Evolutionary conservation across 148 eudicot species (phyloP).

Genomic region (Chenopodium suecicum): DNA sequence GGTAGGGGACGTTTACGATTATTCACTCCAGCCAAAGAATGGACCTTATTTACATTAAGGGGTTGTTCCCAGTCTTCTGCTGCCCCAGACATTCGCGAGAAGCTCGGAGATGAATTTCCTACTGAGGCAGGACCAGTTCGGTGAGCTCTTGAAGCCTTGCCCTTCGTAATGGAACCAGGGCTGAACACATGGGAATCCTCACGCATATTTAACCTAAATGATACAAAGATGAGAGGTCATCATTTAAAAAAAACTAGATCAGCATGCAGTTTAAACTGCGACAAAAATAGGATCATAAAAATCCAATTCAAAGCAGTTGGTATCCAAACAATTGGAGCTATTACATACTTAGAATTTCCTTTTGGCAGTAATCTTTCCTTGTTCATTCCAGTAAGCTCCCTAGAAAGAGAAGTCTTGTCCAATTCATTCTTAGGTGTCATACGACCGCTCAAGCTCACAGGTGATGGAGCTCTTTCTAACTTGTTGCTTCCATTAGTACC

Average conservation of each 20-base stretch:
- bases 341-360: slow-evolving; percentile 65
- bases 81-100: slow-evolving; percentile 51
- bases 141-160: slow-evolving; percentile 75
- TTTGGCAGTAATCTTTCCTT: slow-evolving; percentile 65
- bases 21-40: slow-evolving; percentile 52
- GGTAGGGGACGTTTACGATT: slow-evolving; percentile 75
- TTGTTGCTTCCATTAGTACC: slow-evolving; percentile 54
- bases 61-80: slow-evolving; percentile 76
- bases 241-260: slow-evolving; percentile 13
- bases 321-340: neutral
- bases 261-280: neutral
- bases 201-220: slow-evolving; percentile 59
- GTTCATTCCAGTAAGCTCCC: slow-evolving; percentile 61
- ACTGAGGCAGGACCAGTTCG: slow-evolving; percentile 50
- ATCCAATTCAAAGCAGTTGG: neutral
- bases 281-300: neutral
- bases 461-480: slow-evolving; percentile 48
- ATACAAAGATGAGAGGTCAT: slow-evolving; percentile 10
- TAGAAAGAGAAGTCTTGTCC: slow-evolving; percentile 53
- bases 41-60: slow-evolving; percentile 44
- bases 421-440: slow-evolving; percentile 56
- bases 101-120: slow-evolving; percentile 54
- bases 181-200: slow-evolving; percentile 50
- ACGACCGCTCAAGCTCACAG: slow-evolving; percentile 50
- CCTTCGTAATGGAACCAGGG: slow-evolving; percentile 59